Evolutionary conservation across 495 filamentous ascomycete genomes (phyloP).

Genomic region (Massariosphaeria phaeospora): DNA sequence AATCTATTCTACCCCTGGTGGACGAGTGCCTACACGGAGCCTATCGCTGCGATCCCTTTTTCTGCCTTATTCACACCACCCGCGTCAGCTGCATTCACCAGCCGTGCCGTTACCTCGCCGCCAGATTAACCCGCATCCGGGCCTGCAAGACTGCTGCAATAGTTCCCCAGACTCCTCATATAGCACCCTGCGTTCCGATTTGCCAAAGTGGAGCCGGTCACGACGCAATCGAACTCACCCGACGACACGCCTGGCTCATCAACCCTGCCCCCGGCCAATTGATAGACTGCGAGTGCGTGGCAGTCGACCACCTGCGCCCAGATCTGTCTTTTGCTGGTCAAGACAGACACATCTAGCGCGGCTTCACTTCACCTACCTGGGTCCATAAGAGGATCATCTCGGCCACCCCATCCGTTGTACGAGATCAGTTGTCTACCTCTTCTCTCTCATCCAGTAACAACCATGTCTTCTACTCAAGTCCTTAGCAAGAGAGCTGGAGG

Average conservation of each 20-base stretch:
- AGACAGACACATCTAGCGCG: constrained; percentile 25
- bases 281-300: constrained; percentile 1
- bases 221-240: constrained; percentile 8
- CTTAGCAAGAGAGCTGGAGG: not conserved
- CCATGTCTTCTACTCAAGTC: constrained; percentile 13
- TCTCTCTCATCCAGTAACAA: constrained; percentile 7
- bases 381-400: constrained; percentile 21
- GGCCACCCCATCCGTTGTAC: constrained; percentile 10
- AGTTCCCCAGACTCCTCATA: not conserved
- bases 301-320: constrained; percentile 15
- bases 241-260: constrained; percentile 9
- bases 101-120: constrained; percentile 9
- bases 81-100: constrained; percentile 23
- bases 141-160: constrained; percentile 10
- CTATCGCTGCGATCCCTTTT: constrained; percentile 12
- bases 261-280: constrained; percentile 3
- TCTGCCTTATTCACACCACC: constrained; percentile 24
- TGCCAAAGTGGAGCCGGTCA: constrained; percentile 26
- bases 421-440: constrained; percentile 15
- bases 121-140: constrained; percentile 16
- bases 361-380: constrained; percentile 13
- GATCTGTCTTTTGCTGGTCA: constrained; percentile 34
- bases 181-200: constrained; percentile 11
- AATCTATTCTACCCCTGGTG: constrained; percentile 22
- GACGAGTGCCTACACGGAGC: constrained; percentile 10